Conservation (phyloP, 2,329 filamentous ascomycete species). For the Blastomyces silverae region DNA sequence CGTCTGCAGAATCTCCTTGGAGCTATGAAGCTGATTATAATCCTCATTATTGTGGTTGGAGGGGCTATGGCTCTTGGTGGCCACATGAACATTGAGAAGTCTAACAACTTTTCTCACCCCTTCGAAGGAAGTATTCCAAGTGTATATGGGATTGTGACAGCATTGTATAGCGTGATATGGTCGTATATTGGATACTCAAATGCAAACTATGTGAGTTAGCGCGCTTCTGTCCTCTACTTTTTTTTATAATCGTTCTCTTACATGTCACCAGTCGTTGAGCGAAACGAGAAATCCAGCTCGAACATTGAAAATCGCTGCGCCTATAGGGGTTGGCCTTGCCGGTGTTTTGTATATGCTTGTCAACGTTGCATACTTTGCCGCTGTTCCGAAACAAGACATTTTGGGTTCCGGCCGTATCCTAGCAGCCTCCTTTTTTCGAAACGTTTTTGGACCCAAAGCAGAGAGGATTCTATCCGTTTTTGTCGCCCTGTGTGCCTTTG, state of each 20-base stretch:
- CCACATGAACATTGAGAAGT: constrained; percentile 33
- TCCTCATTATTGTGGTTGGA: constrained; percentile 43
- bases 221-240: not conserved
- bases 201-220: constrained; percentile 51
- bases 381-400: constrained; percentile 52
- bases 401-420: constrained; percentile 49
- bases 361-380: constrained; percentile 55
- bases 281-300: constrained; percentile 53
- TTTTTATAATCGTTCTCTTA: constrained; percentile 23
- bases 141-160: constrained; percentile 49
- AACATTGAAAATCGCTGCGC: constrained; percentile 53
- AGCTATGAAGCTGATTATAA: constrained; percentile 46
- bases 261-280: constrained; percentile 38
- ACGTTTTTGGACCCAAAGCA: constrained; percentile 52
- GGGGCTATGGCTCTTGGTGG: constrained; percentile 38
- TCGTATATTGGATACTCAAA: constrained; percentile 57
- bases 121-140: constrained; percentile 36
- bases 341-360: constrained; percentile 51
- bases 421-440: constrained; percentile 53
- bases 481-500: constrained; percentile 55
- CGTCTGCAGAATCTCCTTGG: constrained; percentile 47
- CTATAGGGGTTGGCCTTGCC: constrained; percentile 50
- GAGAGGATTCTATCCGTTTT: constrained; percentile 55
- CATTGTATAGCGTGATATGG: constrained; percentile 56
- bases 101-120: constrained; percentile 35